phyloP scores from a whole-genome alignment of 768 basidiomycete species.

The Suillus ampliporus region DNA sequence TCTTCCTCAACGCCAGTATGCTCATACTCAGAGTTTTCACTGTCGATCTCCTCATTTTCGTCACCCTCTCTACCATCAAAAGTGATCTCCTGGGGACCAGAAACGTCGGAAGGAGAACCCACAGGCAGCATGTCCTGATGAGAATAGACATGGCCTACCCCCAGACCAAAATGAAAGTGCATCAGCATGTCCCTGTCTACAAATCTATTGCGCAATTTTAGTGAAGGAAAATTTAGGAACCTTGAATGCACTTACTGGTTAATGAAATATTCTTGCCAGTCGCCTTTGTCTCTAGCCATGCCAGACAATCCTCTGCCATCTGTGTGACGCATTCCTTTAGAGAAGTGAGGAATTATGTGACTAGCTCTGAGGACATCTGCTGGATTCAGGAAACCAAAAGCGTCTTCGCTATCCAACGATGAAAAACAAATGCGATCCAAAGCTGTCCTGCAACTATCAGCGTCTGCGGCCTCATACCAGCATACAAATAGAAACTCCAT shows the following conservation, averaged over 20 bases:
- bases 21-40: neutral
- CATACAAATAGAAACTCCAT: constrained; percentile 5
- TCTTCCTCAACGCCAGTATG: neutral
- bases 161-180: constrained; percentile 26
- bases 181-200: constrained; percentile 27
- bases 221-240: neutral
- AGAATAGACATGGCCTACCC: constrained; percentile 16
- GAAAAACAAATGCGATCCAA: constrained; percentile 16
- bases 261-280: constrained; percentile 22
- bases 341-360: constrained; percentile 20
- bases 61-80: neutral
- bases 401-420: constrained; percentile 4
- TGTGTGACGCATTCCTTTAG: constrained; percentile 9
- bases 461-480: neutral
- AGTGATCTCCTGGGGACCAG: neutral
- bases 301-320: constrained; percentile 11
- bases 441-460: neutral
- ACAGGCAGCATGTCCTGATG: neutral
- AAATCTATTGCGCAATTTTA: constrained; percentile 17
- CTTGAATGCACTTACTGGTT: constrained; percentile 10
- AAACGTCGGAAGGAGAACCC: neutral
- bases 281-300: constrained; percentile 5
- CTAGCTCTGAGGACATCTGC: constrained; percentile 18
- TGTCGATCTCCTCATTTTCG: neutral
- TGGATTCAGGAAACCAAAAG: constrained; percentile 23